A percentile compares a stretch with the other conserved stretches of the same genome.
phyloP scores from a whole-genome alignment of 140 eudicot species.

The Cichorium intybus region DNA sequence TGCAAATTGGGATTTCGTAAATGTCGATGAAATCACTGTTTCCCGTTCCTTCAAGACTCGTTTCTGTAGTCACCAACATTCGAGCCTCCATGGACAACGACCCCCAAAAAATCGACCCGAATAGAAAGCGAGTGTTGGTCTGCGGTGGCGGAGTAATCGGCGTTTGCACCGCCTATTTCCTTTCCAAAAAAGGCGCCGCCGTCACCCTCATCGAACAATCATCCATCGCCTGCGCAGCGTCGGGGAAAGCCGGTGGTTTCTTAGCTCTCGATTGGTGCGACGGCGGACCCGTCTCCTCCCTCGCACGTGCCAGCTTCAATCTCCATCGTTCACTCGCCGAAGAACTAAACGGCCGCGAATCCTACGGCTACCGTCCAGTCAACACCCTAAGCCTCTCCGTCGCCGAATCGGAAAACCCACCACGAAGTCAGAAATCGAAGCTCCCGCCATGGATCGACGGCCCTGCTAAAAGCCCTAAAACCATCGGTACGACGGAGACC shows the following conservation, averaged over 20 bases:
- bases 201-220: conserved; percentile 88
- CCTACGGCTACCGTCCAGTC: conserved; percentile 79
- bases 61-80: background rate
- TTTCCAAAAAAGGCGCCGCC: conserved; percentile 77
- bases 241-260: conserved; percentile 96
- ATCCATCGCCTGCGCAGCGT: conserved; percentile 90
- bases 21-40: background rate
- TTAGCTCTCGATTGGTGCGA: conserved; percentile 94
- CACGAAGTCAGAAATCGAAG: conserved; percentile 4
- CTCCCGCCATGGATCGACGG: conserved; percentile 80
- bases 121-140: conserved; percentile 55
- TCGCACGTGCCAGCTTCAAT: conserved; percentile 90
- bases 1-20: background rate
- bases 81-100: conserved; percentile 38
- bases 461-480: conserved; percentile 38
- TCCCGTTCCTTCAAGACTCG: conserved; percentile 2
- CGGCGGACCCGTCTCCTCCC: conserved; percentile 62
- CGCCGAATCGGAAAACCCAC: conserved; percentile 38
- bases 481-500: conserved; percentile 68
- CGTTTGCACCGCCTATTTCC: conserved; percentile 90
- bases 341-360: conserved; percentile 56
- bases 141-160: conserved; percentile 99
- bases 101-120: conserved; percentile 21
- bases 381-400: conserved; percentile 69
- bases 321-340: conserved; percentile 81